Conservation (phyloP, 805 yeast species). For the Pichia kluyveri region DNA sequence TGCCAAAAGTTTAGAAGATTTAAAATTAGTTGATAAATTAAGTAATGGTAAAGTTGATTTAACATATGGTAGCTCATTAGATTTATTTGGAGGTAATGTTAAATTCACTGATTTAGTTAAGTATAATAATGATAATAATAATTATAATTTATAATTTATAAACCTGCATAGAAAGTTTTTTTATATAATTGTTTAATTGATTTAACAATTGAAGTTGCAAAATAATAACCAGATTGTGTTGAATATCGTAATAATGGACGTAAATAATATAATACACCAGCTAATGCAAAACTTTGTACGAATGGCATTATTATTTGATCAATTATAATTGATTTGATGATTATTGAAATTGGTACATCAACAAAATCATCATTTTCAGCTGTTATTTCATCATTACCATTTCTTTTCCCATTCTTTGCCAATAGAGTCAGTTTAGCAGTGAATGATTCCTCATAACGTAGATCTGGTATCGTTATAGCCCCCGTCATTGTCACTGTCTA, state of each 20-base stretch:
- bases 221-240: background rate
- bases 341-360: constrained; percentile 29
- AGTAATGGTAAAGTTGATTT: constrained; percentile 82
- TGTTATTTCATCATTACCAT: too few species aligned
- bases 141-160: too few species aligned
- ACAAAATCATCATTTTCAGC: background rate
- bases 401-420: background rate
- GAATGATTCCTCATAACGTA: constrained; percentile 60
- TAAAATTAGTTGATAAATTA: constrained; percentile 52
- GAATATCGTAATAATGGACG: constrained; percentile 24
- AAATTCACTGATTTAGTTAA: constrained; percentile 62
- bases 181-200: background rate
- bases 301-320: constrained; percentile 51
- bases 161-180: background rate
- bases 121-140: constrained; percentile 48
- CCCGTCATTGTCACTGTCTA: background rate
- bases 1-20: constrained; percentile 65
- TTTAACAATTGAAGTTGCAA: background rate
- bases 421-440: constrained; percentile 25
- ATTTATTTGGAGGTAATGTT: constrained; percentile 92
- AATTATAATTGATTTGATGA: constrained; percentile 38
- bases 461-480: constrained; percentile 40
- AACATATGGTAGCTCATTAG: constrained; percentile 88
- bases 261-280: constrained; percentile 27
- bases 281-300: constrained; percentile 43